These are phyloP conservation scores for Tricholoma saponaceum DNA, from an alignment of 768 basidiomycete species.

Conservation along the genomic window DNA sequence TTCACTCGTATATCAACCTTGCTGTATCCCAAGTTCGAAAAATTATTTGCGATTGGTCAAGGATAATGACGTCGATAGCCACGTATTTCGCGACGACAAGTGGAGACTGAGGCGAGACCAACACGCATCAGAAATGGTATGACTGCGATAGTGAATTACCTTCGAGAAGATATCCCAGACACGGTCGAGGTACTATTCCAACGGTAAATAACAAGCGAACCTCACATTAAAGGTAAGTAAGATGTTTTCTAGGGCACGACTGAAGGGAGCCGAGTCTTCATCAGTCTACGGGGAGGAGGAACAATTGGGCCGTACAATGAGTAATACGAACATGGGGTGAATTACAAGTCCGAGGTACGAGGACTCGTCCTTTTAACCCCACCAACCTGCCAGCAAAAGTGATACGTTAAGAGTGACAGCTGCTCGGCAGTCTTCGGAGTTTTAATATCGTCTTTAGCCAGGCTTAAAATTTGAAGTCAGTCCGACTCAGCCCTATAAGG, in stretches of 20 bases:
- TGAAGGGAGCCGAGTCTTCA: conserved; percentile 70
- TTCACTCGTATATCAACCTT: too few species aligned
- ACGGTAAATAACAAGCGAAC: conserved; percentile 65
- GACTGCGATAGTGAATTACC: conserved; percentile 55
- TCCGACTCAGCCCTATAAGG: too few species aligned
- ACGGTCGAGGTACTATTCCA: conserved; percentile 61
- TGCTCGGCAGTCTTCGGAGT: too few species aligned
- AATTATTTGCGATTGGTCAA: too few species aligned
- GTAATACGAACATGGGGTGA: conserved; percentile 3
- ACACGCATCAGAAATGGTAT: conserved; percentile 70
- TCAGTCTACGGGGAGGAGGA: conserved; percentile 62
- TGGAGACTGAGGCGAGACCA: conserved; percentile 59
- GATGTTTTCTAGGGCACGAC: conserved; percentile 57
- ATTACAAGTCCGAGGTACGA: too few species aligned
- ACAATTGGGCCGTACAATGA: conserved; percentile 59
- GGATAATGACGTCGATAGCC: too few species aligned
- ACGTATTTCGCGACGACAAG: conserved; percentile 58
- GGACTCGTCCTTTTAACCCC: too few species aligned
- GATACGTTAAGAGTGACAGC: too few species aligned
- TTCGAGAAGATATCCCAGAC: conserved; percentile 84
- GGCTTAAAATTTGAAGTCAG: too few species aligned
- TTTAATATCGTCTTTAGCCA: too few species aligned
- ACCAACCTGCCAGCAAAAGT: too few species aligned
- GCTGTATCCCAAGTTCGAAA: too few species aligned
- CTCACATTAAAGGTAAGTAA: conserved; percentile 27